Evolutionary conservation across 352 stramenopile genomes (phyloP).

Genomic region (Phytopythium aichiense): DNA sequence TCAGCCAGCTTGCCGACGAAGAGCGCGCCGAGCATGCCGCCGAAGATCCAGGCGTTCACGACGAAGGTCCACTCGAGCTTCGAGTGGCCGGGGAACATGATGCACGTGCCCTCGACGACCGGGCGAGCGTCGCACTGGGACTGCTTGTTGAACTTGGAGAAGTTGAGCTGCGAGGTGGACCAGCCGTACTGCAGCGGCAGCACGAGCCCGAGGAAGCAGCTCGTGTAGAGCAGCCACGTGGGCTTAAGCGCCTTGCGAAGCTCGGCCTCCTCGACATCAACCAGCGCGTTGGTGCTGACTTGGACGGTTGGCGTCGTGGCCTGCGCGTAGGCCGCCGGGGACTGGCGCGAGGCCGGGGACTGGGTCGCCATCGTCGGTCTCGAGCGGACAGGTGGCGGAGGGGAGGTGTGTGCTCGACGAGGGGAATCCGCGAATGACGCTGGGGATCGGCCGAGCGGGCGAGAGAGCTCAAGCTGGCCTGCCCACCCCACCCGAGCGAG

Average conservation of each 20-base stretch:
- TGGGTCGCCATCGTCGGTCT: neutral
- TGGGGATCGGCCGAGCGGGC: neutral
- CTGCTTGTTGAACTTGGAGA: conserved; percentile 23
- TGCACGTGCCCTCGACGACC: conserved; percentile 16
- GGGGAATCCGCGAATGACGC: conserved; percentile 2
- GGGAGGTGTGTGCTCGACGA: neutral
- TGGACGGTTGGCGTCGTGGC: conserved; percentile 2
- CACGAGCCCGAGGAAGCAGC: conserved; percentile 11
- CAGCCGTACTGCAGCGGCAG: conserved; percentile 33
- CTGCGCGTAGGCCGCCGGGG: conserved; percentile 5
- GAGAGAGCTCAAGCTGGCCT: neutral
- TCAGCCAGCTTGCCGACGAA: conserved; percentile 23
- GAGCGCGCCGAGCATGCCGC: conserved; percentile 31
- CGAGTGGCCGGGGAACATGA: conserved; percentile 34
- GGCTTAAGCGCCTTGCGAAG: conserved; percentile 15
- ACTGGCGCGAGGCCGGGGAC: conserved; percentile 2
- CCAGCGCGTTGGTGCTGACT: conserved; percentile 1
- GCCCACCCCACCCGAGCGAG: neutral
- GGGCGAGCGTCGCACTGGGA: conserved; percentile 16
- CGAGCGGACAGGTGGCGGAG: neutral
- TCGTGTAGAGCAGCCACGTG: conserved; percentile 29
- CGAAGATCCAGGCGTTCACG: conserved; percentile 41
- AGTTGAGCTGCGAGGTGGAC: conserved; percentile 34
- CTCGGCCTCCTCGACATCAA: conserved; percentile 5
- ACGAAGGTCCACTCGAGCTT: conserved; percentile 29